Evolutionary conservation across 805 yeast genomes (phyloP).

Genomic region (Tanozyma kutaoensis): DNA sequence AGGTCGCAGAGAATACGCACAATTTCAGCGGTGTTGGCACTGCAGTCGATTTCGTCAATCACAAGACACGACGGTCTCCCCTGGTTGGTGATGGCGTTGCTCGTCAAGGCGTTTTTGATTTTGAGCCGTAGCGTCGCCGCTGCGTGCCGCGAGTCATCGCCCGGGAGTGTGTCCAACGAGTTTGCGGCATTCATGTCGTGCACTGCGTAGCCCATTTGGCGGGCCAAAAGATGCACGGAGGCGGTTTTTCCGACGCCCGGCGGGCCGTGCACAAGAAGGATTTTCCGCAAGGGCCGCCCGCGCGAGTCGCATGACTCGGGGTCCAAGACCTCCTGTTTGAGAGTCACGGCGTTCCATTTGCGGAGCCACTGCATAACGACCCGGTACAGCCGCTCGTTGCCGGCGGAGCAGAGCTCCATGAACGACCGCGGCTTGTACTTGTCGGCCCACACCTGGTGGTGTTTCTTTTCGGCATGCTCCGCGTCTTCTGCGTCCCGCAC

Average conservation of each 20-base stretch:
- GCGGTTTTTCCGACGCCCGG: slow-evolving; percentile 92
- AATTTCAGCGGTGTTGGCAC: slow-evolving; percentile 22
- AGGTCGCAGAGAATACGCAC: slow-evolving; percentile 44
- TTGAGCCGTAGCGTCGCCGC: slow-evolving; percentile 19
- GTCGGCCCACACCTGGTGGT: slow-evolving; percentile 20
- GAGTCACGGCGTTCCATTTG: slow-evolving; percentile 21
- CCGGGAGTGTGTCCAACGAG: slow-evolving; percentile 22
- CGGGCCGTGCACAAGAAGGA: slow-evolving; percentile 77
- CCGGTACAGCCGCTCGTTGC: slow-evolving; percentile 29
- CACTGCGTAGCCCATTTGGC: slow-evolving; percentile 66
- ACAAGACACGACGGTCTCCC: slow-evolving; percentile 72
- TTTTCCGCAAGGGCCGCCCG: slow-evolving; percentile 33
- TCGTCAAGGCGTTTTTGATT: slow-evolving; percentile 42
- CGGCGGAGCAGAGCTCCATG: slow-evolving; percentile 27
- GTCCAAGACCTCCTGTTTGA: slow-evolving; percentile 3
- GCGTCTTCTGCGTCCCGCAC: neutral
- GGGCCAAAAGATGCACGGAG: slow-evolving; percentile 73
- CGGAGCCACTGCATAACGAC: slow-evolving; percentile 25
- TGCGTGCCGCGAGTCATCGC: slow-evolving; percentile 7
- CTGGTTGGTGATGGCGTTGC: slow-evolving; percentile 44
- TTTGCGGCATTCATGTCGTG: slow-evolving; percentile 73
- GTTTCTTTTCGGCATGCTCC: neutral
- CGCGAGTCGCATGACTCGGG: slow-evolving; percentile 10
- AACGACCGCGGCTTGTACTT: slow-evolving; percentile 23
- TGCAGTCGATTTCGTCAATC: slow-evolving; percentile 74